Evolutionary conservation across 768 basidiomycete species (phyloP), one percentile per base, ranked within the genome.

Genomic region (Lactifluus subvellereus): DNA sequence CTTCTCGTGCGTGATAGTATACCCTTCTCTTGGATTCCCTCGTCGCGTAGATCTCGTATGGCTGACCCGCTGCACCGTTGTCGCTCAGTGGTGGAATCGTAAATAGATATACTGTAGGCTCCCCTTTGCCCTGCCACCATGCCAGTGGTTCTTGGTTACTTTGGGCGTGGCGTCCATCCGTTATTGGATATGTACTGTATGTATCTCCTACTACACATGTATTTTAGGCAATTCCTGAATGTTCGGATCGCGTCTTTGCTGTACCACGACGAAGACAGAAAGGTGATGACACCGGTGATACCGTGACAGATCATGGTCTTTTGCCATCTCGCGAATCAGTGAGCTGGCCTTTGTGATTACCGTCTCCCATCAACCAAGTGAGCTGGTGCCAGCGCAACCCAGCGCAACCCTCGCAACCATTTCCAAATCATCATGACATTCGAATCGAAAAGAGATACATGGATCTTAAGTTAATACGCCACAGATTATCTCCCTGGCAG

Each of bases 1-100:
- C 65, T 37, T 20, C 50, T 48, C 65, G 47, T 58, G 18, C 52
- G 35, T 59, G 57, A 58, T 63, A 35, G 20, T 16, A 45, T 45
- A 47, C 37, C 37, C 22, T 32, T n/a, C 6, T 45, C 33, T 35
- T 4, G 50, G 33, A 7, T 38, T 48, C 33, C 54, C 52, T 13
- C 13, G 14, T 51, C 54, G 30, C 48, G 18, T 50, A 27, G 18
- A 22, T 37, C 50, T 56, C 37, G 40, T 50, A 18, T 20, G 13
- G 9, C 7, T 43, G 6, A 30, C 30, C 9, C 37, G 18, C 40
- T 51, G 20, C 20, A 42, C 30, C 18, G 40, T 52, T 33, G 6
- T 40, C n/a, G n/a, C 20, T 60, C 42, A 35, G 45, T 45, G n/a
- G 18, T 38, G 50, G 50, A 47, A 33, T 43, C 9, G 48, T 40